Conservation (phyloP, 2,329 filamentous ascomycete genomes). For the Ophiocordyceps unilateralis region DNA sequence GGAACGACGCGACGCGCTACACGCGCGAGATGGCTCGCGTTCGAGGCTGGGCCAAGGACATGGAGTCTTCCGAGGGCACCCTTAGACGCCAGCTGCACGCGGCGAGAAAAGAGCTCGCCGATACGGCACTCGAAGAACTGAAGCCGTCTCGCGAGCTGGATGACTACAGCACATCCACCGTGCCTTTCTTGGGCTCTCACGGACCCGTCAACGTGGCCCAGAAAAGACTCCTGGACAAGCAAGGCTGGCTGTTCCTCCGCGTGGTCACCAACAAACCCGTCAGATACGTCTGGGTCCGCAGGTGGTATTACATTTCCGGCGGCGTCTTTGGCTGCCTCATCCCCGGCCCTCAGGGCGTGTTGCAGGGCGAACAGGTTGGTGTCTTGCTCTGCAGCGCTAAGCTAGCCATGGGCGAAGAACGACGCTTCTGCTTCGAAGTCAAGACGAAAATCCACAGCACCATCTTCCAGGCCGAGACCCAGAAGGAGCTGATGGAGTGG, state of each 20-base stretch:
- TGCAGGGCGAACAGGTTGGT: conserved; percentile 92
- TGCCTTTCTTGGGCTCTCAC: conserved; percentile 64
- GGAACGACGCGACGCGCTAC: conserved; percentile 47
- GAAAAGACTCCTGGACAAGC: conserved; percentile 53
- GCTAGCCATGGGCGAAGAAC: conserved; percentile 79
- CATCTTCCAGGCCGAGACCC: conserved; percentile 82
- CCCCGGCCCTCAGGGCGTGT: conserved; percentile 68
- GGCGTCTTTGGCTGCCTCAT: conserved; percentile 93
- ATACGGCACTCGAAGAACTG: conserved; percentile 49
- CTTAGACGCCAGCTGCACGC: conserved; percentile 69
- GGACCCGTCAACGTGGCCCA: conserved; percentile 48
- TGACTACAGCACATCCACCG: conserved; percentile 78
- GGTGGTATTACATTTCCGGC: conserved; percentile 93
- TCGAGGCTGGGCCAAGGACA: conserved; percentile 81
- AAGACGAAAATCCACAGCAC: conserved; percentile 92
- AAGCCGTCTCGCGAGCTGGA: conserved; percentile 85
- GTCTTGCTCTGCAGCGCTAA: conserved; percentile 87
- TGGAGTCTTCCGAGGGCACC: conserved; percentile 73
- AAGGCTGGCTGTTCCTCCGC: conserved; percentile 83
- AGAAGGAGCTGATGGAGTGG: conserved; percentile 86
- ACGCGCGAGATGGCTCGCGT: conserved; percentile 77
- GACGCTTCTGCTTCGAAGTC: conserved; percentile 93
- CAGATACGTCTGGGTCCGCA: conserved; percentile 70
- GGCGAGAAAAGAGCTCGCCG: conserved; percentile 68
- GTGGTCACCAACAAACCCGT: conserved; percentile 76